Evolutionary conservation across 106 monocot genomes (phyloP), one percentile per base, ranked within the genome.

Genomic region (Cymbidium sinense): DNA sequence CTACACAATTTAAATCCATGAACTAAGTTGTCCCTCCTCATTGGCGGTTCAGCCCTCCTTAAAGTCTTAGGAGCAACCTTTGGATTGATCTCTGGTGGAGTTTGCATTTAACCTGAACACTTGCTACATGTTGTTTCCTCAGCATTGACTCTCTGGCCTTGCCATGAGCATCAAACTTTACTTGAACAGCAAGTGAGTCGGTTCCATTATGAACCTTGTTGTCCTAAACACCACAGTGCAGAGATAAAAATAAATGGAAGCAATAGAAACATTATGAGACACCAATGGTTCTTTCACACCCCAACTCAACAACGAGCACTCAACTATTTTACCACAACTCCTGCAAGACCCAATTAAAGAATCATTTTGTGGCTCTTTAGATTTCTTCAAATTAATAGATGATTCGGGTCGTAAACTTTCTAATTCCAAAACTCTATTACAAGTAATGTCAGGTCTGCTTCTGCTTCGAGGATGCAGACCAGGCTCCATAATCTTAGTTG

Each of bases 401-500:
- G n/a, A n/a, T n/a, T 35, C 29, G 18, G 51, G 35, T 12, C 73
- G 61, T 58, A 43, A 33, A 33, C 44, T 70, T 10, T 21, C 65
- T 41, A 64, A n/a, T 28, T 33, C 50, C 29, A 74, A 83, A 70
- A 50, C 34, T 7, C 52, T 77, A 13, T 30, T 17, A 41, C 82
- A 86, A 6, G 72, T 75, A 30, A 88, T 78, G 28, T 86, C 74
- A 39, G 33, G 76, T 30, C 51, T 86, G 11, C 52, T 37, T 43
- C 76, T 74, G 27, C 77, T 86, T 17, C 72, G 81, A 25, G 83
- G 70, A 67, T 88, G 92, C 81, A 86, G 36, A 1, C 89, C 80
- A 0, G 93, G 93, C 50, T 96, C 93, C 73, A 96, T 76, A 54
- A 96, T 91, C 82, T 78, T 93, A 12, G 81, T 82, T 0, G 93